Evolutionary conservation across 441 rosid species (phyloP), one percentile per base, ranked within the genome.

Genomic region (Flueggea neowawraea): DNA sequence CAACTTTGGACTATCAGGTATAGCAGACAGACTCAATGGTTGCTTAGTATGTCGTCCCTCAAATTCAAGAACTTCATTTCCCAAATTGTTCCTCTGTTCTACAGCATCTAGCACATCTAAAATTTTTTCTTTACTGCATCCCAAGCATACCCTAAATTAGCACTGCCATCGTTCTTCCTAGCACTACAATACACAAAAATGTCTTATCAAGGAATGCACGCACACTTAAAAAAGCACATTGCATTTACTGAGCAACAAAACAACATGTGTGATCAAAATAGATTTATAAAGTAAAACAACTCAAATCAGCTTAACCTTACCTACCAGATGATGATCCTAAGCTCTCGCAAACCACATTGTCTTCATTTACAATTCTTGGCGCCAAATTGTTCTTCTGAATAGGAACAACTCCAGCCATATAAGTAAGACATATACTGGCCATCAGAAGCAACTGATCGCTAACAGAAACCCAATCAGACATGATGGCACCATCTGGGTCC

Each of bases 361-460:
- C 78, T 39, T 61, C 73, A 16, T 70, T 52, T 2, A 66, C 61
- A 36, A 61, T 71, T 55, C 74, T 75, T 68, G 28, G 57, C 64
- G 77, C 61, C 66, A 63, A 71, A 69, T 56, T 54, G 12, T 85
- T 70, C 54, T 71, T 80, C 68, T 63, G 75, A 68, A 71, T 16
- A 54, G 97, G 93, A 69, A 91, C 69, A 56, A 87, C 95, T 69
- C 98, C 96, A 64, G 95, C 96, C 81, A 84, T 57, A 66, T 86
- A 89, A 1, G 97, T 84, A 45, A 94, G 96, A 69, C 87, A 82
- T 60, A 94, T 78, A 73, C 92, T 84, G 44, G 86, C 66, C 73
- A 83, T 64, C 45, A 94, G 64, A 63, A 91, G 96, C 69, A 86
- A 78, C 76, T 87, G 99, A 70, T 94, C 84, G 55, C 78, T 79